Percentiles rank a stretch among this genome's conserved stretches.
These are phyloP conservation scores for Ulota crispa DNA, from an alignment of 225 moss, liverwort and hornwort genomes.

Conservation along the genomic window DNA sequence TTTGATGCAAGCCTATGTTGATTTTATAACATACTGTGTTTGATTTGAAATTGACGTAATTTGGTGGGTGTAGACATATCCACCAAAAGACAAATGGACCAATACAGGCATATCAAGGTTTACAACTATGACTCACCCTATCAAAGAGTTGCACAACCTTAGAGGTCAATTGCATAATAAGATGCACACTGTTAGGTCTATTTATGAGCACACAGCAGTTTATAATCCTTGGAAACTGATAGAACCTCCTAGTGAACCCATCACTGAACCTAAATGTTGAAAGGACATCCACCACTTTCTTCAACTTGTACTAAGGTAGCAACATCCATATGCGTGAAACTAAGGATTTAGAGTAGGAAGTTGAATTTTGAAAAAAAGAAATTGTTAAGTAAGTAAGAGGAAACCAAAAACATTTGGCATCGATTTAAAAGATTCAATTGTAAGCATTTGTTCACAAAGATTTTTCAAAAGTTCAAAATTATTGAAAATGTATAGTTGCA, in stretches of 20 bases:
- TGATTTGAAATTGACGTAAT: background rate
- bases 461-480: too few relatives aligned
- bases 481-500: too few relatives aligned
- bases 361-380: too few relatives aligned
- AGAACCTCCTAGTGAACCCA: conserved; percentile 20
- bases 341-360: too few relatives aligned
- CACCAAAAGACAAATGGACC: conserved; percentile 74
- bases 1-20: background rate
- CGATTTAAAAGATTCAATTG: too few relatives aligned
- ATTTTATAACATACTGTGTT: background rate
- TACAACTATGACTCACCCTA: conserved; percentile 56
- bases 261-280: conserved; percentile 47
- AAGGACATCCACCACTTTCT: background rate
- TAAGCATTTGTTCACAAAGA: too few relatives aligned
- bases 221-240: conserved; percentile 44
- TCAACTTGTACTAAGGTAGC: too few relatives aligned
- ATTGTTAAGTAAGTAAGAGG: too few relatives aligned
- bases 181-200: conserved; percentile 53
- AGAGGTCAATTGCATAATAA: conserved; percentile 67
- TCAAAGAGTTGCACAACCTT: conserved; percentile 53
- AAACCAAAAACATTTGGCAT: too few relatives aligned
- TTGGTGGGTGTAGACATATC: conserved; percentile 58
- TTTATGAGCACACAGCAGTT: conserved; percentile 44
- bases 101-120: conserved; percentile 64
- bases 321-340: too few relatives aligned